Percentiles rank a stretch among this genome's conserved stretches.
These are phyloP conservation scores for Alternaria triticina DNA, from an alignment of 2,329 filamentous ascomycete genomes.

Conservation along the genomic window DNA sequence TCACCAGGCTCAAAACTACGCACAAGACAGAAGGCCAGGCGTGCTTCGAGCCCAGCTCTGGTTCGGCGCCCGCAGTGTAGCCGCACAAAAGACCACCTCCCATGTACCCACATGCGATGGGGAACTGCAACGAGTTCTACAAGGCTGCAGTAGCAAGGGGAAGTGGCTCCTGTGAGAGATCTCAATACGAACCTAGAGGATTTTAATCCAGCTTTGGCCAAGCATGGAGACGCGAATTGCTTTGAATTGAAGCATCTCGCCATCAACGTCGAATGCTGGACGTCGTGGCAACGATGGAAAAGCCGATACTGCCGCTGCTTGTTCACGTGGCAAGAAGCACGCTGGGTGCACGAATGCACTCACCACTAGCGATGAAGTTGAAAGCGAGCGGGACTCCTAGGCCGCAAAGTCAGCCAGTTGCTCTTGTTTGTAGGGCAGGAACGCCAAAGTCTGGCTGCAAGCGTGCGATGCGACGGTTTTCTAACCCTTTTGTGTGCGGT, in stretches of 20 bases:
- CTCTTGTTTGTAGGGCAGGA: background rate
- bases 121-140: background rate
- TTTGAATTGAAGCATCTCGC: background rate
- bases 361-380: conserved; percentile 91
- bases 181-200: conserved; percentile 50
- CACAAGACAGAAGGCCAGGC: conserved; percentile 6
- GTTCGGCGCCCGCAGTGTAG: conserved; percentile 88
- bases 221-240: conserved; percentile 20
- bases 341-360: conserved; percentile 61
- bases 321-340: conserved; percentile 47
- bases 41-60: conserved; percentile 12
- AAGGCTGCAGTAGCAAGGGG: conserved; percentile 9
- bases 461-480: conserved; percentile 14
- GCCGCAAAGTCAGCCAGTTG: conserved; percentile 24
- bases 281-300: conserved; percentile 13
- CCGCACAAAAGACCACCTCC: conserved; percentile 50
- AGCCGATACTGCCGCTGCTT: conserved; percentile 69
- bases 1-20: conserved; percentile 11
- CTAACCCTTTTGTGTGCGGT: conserved; percentile 81
- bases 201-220: conserved; percentile 20
- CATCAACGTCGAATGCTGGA: background rate
- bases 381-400: conserved; percentile 79
- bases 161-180: conserved; percentile 41
- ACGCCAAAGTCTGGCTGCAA: conserved; percentile 8
- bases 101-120: conserved; percentile 1